Base-by-base conservation (phyloP, 73 alveolate genomes). In the Uronychia setigera region DNA sequence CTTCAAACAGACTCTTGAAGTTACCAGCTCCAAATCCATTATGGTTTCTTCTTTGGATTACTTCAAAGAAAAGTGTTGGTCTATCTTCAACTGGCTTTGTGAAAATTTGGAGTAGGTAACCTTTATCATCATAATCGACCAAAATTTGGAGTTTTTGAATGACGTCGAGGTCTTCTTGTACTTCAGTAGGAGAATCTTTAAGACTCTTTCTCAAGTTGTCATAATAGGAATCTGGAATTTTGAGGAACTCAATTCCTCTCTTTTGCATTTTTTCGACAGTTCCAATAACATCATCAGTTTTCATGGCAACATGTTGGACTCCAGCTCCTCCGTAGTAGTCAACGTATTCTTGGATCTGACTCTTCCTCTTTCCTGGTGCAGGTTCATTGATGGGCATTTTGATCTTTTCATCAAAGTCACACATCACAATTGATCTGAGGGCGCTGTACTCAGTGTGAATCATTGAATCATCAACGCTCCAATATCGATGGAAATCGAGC, bases 381-480 rank as follows among this genome's bases (percentile, higher is more conserved):
- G 99, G 99, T 90, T 95, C 99, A 83, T 95, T 95, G 75, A 95
- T 95, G 33, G 99, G 99, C 99, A 95, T 95, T 80, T 95, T 95
- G 60, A 95, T 79, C n/a, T 29, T 81, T 80, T 95, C 96, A 74
- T 95, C 99, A 87, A 84, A 95, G 88, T 95, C 99, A 57, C 97
- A 88, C 84, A 95, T 85, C 77, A 95, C 99, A 82, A 94, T 78
- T 33, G 99, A 95, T 80, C 97, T 81, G 46, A 95, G 86, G 0
- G 99, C 84, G 32, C 97, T 93, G 85, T 85, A 95, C 80, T 95
- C 98, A 33, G 99, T 95, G 85, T 95, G 97, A 76, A 95, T 94
- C 93, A 91, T 92, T 25, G 93, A 75, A 67, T 95, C 99, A 81
- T 95, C 99, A 35, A 92, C 99, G 26, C 96, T 87, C 99, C 99